Evolutionary conservation across 2,329 filamentous ascomycete genomes (phyloP), one percentile per base, ranked within the genome.

Genomic region (Pseudogymnoascus pannorum): DNA sequence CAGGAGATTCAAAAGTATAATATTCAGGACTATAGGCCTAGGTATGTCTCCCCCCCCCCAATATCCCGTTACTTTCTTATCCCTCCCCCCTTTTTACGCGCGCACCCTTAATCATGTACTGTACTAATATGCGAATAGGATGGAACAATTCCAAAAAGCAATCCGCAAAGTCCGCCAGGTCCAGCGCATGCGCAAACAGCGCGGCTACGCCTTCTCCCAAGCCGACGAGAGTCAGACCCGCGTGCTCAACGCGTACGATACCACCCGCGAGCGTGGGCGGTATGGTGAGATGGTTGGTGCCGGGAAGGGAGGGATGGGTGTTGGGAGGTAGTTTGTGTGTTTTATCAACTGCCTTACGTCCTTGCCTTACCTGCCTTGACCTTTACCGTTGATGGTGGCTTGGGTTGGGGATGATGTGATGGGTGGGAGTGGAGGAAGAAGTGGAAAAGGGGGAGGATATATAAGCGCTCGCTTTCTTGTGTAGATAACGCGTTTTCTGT

Each of bases 1-100:
- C 94, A 99, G 76, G 94, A 99, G 78, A 99, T 99, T 68, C 94
- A 99, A 75, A 99, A 99, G 77, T 99, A 97, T 78, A 99, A 99
- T 70, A 96, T 99, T 64, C 94, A 99, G 77, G 94, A 99, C 77
- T 99, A 99, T 76, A 83, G 94, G 72, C 94, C 94, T 64, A 87
- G 94, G 90, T 92, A 83, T 68, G 82, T 79, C 58, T 31, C 60
- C 26, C 61, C 8, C 33, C 31, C 11, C 38, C 29, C 11, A n/a
- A 16, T 63, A 57, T 54, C 35, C 18, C 9, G 8, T 11, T 48
- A 12, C 12, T 57, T 14, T 20, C 31, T 20, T 63, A 59, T 57
- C 35, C n/a, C 12, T 11, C 40, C 38, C 66, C 48, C 67, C 54
- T 57, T 48, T 26, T n/a, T n/a, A n/a, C n/a, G n/a, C n/a, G n/a